Base-by-base conservation (phyloP, 495 filamentous ascomycete genomes). In the Penicillium desertorum region DNA sequence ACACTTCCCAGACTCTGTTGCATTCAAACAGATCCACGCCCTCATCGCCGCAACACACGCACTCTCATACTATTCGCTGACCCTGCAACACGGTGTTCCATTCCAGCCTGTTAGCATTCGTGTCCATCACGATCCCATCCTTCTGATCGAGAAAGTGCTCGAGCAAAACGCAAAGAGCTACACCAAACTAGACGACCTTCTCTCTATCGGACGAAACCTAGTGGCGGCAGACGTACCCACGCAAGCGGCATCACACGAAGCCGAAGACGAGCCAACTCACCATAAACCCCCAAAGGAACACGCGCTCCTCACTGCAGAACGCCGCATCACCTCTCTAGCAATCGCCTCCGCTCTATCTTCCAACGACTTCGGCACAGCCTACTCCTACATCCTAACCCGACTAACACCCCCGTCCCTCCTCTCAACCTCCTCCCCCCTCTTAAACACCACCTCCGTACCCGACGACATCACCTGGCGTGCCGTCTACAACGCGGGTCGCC, bases 301-400 rank as follows among this genome's bases (percentile, higher is more conserved):
- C 25, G 61, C 62, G 19, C 47, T 67, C n/a, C 54, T 71, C 61
- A 72, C 68, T 17, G 72, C 74, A 8, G 84, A 89, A 65, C 81
- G 83, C 29, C 84, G 91, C 49, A 86, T 98, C 50, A 88, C 85
- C 30, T 87, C 87, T 50, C 90, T 96, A 83, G 92, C 93, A 62
- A 88, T 98, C 43, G 87, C 93, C 62, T 87, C 92, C 5, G 91
- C 93, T 29, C 82, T 98, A 1, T 75, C 79, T 5, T 90, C 92
- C 67, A 84, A 94, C 63, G 94, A 98, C 65, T 98, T 98, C 61
- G 93, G 96, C 60, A 98, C 95, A 1, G 95, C 95, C 22, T 98
- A 98, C 73, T 96, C 91, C 12, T 96, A 94, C 73, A 88, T 96
- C 34, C 83, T 95, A 57, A 96, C 78, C 27, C 79, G 83, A 2